These are phyloP conservation scores for Beauveria scarabaeidicola DNA, from an alignment of 2,329 filamentous ascomycete species.

Conservation along the genomic window DNA sequence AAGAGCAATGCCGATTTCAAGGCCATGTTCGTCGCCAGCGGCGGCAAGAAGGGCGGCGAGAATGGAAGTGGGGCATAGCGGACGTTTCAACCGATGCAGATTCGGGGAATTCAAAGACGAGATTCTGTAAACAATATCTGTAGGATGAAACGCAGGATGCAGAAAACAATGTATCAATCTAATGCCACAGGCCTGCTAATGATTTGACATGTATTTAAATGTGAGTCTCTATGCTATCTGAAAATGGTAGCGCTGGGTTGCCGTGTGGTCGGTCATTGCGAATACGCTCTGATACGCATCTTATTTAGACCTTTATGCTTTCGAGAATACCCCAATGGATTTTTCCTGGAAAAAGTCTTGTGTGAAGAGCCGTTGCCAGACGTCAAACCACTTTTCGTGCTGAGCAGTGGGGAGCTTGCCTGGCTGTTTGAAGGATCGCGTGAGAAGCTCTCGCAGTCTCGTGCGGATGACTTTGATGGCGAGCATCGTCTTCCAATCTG, in stretches of 20 bases:
- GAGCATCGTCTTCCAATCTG: slow-evolving; percentile 84
- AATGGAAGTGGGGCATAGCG: background rate
- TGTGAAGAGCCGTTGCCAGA: slow-evolving; percentile 64
- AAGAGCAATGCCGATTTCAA: slow-evolving; percentile 53
- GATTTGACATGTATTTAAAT: background rate
- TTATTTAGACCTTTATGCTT: slow-evolving; percentile 19
- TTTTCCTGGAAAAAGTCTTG: slow-evolving; percentile 36
- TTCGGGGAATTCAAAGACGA: background rate
- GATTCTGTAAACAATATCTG: background rate
- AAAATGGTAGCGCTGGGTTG: background rate
- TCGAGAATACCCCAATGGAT: slow-evolving; percentile 19
- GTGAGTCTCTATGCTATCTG: background rate
- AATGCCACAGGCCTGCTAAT: background rate
- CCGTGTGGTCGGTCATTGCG: background rate
- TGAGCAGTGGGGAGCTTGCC: slow-evolving; percentile 55
- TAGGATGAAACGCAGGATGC: background rate
- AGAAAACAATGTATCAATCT: background rate
- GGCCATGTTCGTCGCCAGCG: slow-evolving; percentile 35
- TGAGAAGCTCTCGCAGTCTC: slow-evolving; percentile 67
- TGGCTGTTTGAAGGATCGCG: slow-evolving; percentile 59
- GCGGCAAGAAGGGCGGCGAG: slow-evolving; percentile 11
- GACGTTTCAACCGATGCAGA: background rate
- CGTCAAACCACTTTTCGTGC: slow-evolving; percentile 64
- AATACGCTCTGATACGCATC: background rate
- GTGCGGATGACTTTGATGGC: slow-evolving; percentile 75